phyloP scores from a whole-genome alignment of 768 basidiomycete species.

The Lentinula lateritia region DNA sequence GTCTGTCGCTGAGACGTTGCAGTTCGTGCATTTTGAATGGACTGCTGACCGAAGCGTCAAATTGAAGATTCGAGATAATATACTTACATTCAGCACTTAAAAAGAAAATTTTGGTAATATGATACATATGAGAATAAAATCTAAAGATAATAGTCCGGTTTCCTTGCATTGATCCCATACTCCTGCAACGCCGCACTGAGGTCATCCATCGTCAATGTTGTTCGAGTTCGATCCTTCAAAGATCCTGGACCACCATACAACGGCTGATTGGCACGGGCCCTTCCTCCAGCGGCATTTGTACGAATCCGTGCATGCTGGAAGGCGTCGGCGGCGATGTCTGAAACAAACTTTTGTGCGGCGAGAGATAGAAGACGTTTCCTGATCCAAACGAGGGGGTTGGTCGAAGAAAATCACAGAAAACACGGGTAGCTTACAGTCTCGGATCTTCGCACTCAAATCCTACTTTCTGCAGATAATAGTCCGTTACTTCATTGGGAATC shows the following conservation, averaged over 20 bases:
- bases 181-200: constrained; percentile 89
- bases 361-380: constrained; percentile 93
- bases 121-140: neutral
- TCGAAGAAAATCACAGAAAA: neutral
- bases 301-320: constrained; percentile 97
- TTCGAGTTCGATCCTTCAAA: constrained; percentile 84
- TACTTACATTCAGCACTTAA: constrained; percentile 82
- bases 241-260: constrained; percentile 47
- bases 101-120: neutral
- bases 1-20: constrained; percentile 54
- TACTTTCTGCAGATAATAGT: constrained; percentile 93
- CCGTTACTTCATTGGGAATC: constrained; percentile 97
- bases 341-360: constrained; percentile 96
- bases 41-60: constrained; percentile 75
- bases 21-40: constrained; percentile 82
- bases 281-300: constrained; percentile 76
- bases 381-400: neutral
- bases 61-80: constrained; percentile 75
- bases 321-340: constrained; percentile 94
- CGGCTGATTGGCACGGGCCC: constrained; percentile 57
- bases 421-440: constrained; percentile 57
- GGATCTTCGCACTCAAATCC: constrained; percentile 96
- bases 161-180: constrained; percentile 91
- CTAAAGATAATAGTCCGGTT: constrained; percentile 91
- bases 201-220: constrained; percentile 96